phyloP scores from a whole-genome alignment of 1,139 yeast genomes.

The Meyerozyma smithsonii region DNA sequence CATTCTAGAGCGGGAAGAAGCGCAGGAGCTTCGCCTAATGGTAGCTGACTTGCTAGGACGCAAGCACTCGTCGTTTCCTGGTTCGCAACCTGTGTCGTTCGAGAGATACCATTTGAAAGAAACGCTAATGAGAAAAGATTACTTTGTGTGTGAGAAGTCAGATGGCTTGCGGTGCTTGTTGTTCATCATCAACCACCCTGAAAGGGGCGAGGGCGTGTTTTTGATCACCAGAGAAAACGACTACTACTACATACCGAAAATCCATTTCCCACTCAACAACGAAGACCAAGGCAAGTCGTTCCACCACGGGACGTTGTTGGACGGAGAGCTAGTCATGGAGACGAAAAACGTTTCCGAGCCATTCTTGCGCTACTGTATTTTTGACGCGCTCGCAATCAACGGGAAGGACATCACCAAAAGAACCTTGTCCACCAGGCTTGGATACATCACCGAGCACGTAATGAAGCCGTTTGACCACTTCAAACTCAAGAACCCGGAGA shows the following conservation, averaged over 20 bases:
- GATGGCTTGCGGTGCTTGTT: conserved; percentile 86
- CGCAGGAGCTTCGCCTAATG: conserved; percentile 61
- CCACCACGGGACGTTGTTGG: conserved; percentile 85
- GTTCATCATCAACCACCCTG: conserved; percentile 64
- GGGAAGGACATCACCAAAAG: conserved; percentile 66
- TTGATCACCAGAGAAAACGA: conserved; percentile 83
- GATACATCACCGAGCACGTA: conserved; percentile 78
- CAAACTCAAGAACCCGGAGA: conserved; percentile 64
- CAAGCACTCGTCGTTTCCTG: conserved; percentile 59
- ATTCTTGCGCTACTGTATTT: conserved; percentile 69
- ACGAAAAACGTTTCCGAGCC: conserved; percentile 44
- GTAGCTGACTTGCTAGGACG: conserved; percentile 65
- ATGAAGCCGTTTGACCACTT: conserved; percentile 76
- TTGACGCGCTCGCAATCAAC: conserved; percentile 85
- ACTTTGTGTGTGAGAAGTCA: conserved; percentile 91
- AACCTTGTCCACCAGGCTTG: conserved; percentile 74
- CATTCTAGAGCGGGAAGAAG: conserved; percentile 64
- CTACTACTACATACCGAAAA: conserved; percentile 71
- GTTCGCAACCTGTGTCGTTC: conserved; percentile 94
- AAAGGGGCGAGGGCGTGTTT: conserved; percentile 70
- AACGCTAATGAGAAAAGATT: conserved; percentile 53
- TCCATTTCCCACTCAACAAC: conserved; percentile 72
- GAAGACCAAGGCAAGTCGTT: conserved; percentile 50
- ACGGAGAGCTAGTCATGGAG: conserved; percentile 82
- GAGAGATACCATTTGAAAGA: conserved; percentile 66